Evolutionary conservation across 371 early-diverging fungal genomes (phyloP), one percentile per base, ranked within the genome.

Genomic region (Mortierella polycephala): DNA sequence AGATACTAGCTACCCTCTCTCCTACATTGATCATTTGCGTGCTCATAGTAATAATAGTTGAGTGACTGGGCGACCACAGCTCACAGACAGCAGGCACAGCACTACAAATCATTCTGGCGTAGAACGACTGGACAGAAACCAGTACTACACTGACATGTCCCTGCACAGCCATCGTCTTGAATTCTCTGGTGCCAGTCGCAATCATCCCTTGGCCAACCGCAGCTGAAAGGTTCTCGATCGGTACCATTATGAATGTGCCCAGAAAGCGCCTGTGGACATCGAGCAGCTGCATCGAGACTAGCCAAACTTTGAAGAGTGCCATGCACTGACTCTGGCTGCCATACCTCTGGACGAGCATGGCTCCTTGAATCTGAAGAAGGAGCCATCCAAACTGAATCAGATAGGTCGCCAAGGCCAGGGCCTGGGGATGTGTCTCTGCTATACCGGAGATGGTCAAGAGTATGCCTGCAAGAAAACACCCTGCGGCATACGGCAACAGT

Each of bases 401-500:
- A 16, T 73, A 64, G 0, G 73, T 72, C 5, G 79, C 73, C 8
- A 79, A 37, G 12, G 62, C 60, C 13, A 79, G 57, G 0, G 79
- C 79, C 5, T 79, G 60, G 5, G 79, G 73, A 13, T 79, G 79
- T 1, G 79, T 79, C 37, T 79, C 79, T 18, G 72, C 73, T 21
- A 79, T 79, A 1, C 79, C 79, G 4, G 79, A 72, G 23, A 79
- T 57, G 42, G 73, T 79, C 45, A 79, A 62, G 30, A 79, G 51
- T 37, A 69, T 12, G 12, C 73, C 62, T 23, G 79, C 79, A 3
- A 79, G 70, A 42, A 79, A 66, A 41, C 73, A 79, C 10, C 79
- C 79, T 55, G 73, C 55, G 3, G 73, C 79, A 23, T 79, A 79
- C 14, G 73, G 79, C 23, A 79, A 52, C 5, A 72, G 55, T n/a